Base-by-base conservation (phyloP, 108 stramenopile species). In the Parmales sp. region DNA sequence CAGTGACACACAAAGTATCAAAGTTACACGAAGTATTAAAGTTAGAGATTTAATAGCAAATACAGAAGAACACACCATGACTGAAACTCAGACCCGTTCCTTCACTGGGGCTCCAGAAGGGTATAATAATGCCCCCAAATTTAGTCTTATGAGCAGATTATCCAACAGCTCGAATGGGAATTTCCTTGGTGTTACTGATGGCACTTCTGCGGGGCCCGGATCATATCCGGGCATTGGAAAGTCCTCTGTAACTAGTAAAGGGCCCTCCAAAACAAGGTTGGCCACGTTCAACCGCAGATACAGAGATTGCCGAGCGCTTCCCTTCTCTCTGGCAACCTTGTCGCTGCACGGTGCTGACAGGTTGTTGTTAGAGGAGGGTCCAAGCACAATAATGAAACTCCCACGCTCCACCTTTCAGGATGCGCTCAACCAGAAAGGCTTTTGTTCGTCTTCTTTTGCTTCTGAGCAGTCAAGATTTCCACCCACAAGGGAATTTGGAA, bases 61-160 rank as follows among this genome's bases (percentile, higher is more conserved):
- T n/a, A n/a, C n/a, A n/a, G n/a, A n/a, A n/a, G n/a, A n/a, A n/a
- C n/a, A n/a, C n/a, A n/a, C n/a, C n/a, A n/a, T n/a, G n/a, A n/a
- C n/a, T n/a, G n/a, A n/a, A n/a, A n/a, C n/a, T n/a, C n/a, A n/a
- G n/a, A n/a, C n/a, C n/a, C n/a, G n/a, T n/a, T 43, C 49, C 19
- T 50, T 50, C 49, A 50, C 49, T 6, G 49, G 13, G 20, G 49
- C 49, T n/a, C 49, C 49, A 16, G 49, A 50, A 50, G 49, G 49
- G 49, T 50, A 19, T 22, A 50, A 50, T n/a, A 18, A 50, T 18
- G 49, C 49, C 49, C 49, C 49, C 49, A 50, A 22, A 22, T 50
- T 50, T 22, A 6, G 20, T 6, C 6, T 6, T 6, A 50, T 50
- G 49, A 5, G 23, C n/a, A 50, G 49, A n/a, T 18, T 22, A 6